Evolutionary conservation across 768 basidiomycete genomes (phyloP).

Genomic region (Sutorius australiensis): DNA sequence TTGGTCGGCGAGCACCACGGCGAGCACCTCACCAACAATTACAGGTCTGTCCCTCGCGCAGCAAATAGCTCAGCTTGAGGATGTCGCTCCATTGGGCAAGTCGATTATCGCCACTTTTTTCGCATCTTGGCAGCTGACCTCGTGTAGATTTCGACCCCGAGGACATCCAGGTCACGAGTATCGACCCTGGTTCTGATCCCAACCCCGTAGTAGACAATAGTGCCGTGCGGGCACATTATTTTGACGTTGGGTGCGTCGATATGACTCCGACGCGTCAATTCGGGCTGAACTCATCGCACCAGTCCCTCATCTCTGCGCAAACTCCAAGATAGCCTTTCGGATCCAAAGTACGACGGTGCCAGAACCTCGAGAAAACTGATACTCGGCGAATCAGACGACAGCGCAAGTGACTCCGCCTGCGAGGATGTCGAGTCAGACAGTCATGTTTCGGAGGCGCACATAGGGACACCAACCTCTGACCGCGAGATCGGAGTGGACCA

Average conservation of each 20-base stretch:
- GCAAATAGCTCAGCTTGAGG: slow-evolving; percentile 78
- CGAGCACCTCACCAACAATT: slow-evolving; percentile 1
- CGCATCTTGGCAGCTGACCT: slow-evolving; percentile 4
- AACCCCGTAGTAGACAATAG: slow-evolving; percentile 30
- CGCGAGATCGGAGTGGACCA: slow-evolving; percentile 15
- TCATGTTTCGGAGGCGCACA: slow-evolving; percentile 14
- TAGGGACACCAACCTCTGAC: slow-evolving; percentile 3
- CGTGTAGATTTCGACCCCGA: slow-evolving; percentile 72
- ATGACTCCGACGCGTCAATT: slow-evolving; percentile 20
- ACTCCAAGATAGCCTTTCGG: slow-evolving; percentile 58
- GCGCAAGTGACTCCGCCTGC: slow-evolving; percentile 2
- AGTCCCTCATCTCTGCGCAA: slow-evolving; percentile 72
- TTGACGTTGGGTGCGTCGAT: slow-evolving; percentile 68
- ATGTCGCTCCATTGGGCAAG: slow-evolving; percentile 65
- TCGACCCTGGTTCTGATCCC: slow-evolving; percentile 37
- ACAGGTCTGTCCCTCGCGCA: slow-evolving; percentile 62
- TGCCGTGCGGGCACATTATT: slow-evolving; percentile 69
- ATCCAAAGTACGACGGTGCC: slow-evolving; percentile 76
- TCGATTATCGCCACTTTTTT: slow-evolving; percentile 8
- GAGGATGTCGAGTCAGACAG: slow-evolving; percentile 21
- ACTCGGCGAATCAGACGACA: slow-evolving; percentile 34
- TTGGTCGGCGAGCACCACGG: not conserved
- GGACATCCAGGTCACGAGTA: slow-evolving; percentile 46
- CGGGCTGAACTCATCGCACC: slow-evolving; percentile 5
- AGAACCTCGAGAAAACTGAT: slow-evolving; percentile 59